Evolutionary conservation across 495 filamentous ascomycete genomes (phyloP), one percentile per base, ranked within the genome.

Genomic region (Trichoderma erinaceum): DNA sequence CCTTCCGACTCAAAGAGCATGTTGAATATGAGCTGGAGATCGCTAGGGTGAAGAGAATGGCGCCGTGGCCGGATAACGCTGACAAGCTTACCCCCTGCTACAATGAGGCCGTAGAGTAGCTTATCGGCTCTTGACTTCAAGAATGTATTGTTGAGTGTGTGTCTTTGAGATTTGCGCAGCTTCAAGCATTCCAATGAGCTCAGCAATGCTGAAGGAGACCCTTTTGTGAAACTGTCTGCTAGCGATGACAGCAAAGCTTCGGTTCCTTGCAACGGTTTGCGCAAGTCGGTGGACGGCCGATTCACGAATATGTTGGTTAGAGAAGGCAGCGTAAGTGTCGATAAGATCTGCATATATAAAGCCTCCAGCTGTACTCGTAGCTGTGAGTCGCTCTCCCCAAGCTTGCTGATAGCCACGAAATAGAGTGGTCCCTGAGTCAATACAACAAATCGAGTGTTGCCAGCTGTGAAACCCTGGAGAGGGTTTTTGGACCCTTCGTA

Each of bases 1-100:
- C 90, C 89, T 56, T 90, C 89, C 4, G 94, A 92, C 75, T 96
- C 93, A 70, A 97, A 98, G n/a, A 99, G 86, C 96, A 99, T 98
- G 72, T 97, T 97, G 83, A 99, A 98, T 35, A 99, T 89, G 38
- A 99, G 86, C 70, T 97, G 94, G 25, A 99, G 84, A 71, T 99
- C 96, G 66, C 93, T 92, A 0, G 96, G 96, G 70, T 98, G 96
- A 38, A 99, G 84, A 1, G 92, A 97, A 78, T 99, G 95, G 68
- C 94, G 93, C 73, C 94, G 92, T 1, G 96, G 96, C 44, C 96
- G 83, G 52, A 97, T 87, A 43, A 99, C 96, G 73, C 91, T 95
- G 64, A 99, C 96, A 11, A 99, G 89, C 69, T 89, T 88, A 27
- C 92, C 92, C n/a, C 92, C 92, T 16, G 96, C 95, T 29, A 97